Evolutionary conservation across 257 asterid species (phyloP).

Genomic region (Plantago major): DNA sequence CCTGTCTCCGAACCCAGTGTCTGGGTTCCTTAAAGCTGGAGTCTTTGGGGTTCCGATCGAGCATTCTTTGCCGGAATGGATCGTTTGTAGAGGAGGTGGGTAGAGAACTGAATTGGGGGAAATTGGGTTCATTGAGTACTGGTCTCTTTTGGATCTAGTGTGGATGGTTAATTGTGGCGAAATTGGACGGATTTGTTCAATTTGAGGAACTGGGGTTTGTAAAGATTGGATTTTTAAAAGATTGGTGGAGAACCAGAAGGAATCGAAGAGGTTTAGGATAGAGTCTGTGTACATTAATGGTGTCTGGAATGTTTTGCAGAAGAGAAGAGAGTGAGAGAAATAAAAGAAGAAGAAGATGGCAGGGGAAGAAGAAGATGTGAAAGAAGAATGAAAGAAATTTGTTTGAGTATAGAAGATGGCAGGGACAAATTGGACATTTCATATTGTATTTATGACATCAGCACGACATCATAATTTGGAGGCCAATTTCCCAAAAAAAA

Average conservation of each 20-base stretch:
- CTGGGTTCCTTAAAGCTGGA: not conserved
- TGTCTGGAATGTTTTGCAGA: slow-evolving; percentile 8
- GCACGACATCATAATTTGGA: too few species aligned
- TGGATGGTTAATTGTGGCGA: slow-evolving; percentile 23
- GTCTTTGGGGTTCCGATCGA: slow-evolving; percentile 18
- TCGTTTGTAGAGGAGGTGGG: slow-evolving; percentile 30
- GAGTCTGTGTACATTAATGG: slow-evolving; percentile 55
- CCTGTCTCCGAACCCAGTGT: slow-evolving; percentile 13
- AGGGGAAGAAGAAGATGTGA: too few species aligned
- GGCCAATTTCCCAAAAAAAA: too few species aligned
- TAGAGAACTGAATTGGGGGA: slow-evolving; percentile 36
- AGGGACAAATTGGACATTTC: too few species aligned
- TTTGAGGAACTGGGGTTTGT: slow-evolving; percentile 2
- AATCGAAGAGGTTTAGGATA: slow-evolving; percentile 51
- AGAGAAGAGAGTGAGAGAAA: too few species aligned
- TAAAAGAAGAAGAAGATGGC: too few species aligned
- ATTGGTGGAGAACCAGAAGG: slow-evolving; percentile 49
- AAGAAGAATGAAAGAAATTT: too few species aligned
- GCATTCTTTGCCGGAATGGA: slow-evolving; percentile 34
- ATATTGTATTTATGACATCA: too few species aligned
- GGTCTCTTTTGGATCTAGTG: slow-evolving; percentile 43
- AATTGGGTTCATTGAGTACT: not conserved
- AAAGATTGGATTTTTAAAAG: slow-evolving; percentile 11
- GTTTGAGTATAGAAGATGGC: too few species aligned
- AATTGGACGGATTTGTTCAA: slow-evolving; percentile 13